These are phyloP conservation scores for Ganoderma resinaceum DNA, from an alignment of 1,284 basidiomycete species.

Conservation along the genomic window DNA sequence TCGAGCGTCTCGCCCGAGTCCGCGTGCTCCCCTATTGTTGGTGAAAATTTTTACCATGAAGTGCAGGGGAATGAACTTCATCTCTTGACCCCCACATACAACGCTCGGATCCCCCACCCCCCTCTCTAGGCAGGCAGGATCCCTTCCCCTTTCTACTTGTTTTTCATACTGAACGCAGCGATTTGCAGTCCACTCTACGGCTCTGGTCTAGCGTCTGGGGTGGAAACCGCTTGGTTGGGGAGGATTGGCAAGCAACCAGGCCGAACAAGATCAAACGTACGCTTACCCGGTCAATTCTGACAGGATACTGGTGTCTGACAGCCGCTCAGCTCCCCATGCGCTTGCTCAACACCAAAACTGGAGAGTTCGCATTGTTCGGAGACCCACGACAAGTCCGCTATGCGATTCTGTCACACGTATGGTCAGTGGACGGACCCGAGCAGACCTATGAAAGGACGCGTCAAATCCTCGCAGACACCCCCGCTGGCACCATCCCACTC, in stretches of 20 bases:
- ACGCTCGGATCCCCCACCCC: neutral
- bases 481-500: neutral
- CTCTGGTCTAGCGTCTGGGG: neutral
- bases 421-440: neutral
- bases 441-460: neutral
- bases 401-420: constrained; percentile 10
- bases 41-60: neutral
- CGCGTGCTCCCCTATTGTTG: neutral
- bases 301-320: neutral
- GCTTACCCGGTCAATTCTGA: neutral
- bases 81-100: neutral
- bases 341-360: constrained; percentile 4
- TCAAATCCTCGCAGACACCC: neutral
- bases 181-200: neutral
- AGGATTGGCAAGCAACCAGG: neutral
- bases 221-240: neutral
- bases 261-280: neutral
- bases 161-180: neutral
- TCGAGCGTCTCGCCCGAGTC: neutral
- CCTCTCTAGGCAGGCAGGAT: neutral
- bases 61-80: neutral
- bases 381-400: constrained; percentile 3
- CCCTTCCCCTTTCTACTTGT: neutral
- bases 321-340: neutral
- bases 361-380: neutral